Evolutionary conservation across 2,329 filamentous ascomycete genomes (phyloP), one percentile per base, ranked within the genome.

Genomic region (Emergomyces africanus): DNA sequence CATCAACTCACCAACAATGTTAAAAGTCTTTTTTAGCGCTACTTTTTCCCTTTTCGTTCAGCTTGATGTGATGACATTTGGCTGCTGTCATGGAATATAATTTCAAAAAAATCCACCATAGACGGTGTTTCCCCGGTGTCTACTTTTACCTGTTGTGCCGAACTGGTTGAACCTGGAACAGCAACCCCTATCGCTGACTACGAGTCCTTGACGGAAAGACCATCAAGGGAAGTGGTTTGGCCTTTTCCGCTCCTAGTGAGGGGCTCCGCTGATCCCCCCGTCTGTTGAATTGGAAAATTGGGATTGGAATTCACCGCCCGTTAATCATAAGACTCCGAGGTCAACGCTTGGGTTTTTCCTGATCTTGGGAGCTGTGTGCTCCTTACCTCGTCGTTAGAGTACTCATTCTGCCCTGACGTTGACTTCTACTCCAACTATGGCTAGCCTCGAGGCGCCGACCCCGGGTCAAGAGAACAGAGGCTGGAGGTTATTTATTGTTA

Each of bases 361-460:
- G 18, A 15, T n/a, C 39, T 42, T 14, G 1, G 14, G 39, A n/a
- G 39, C 39, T 42, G 39, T 42, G 39, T n/a, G 18, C 39, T n/a
- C 39, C 1, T n/a, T n/a, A 42, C 39, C 18, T 42, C 39, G 39
- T 42, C 6, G 18, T 42, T 42, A 5, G 15, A 18, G 39, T 6
- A 12, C 14, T 14, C 14, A 42, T 42, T 42, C 18, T 14, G 39
- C 18, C 9, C 39, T 42, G 39, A 42, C n/a, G 39, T 15, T 42
- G 39, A 14, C 14, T 15, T 15, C 5, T 15, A 30, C n/a, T 42
- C 39, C 39, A 42, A 42, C 18, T 14, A 48, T 48, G 44, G 23
- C 44, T 23, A 48, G 28, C 23, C 12, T 48, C 23, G 23, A 64
- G 3, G 71, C 69, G 57, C 77, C 73, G 0, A 79, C 73, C 14